Evolutionary conservation across 2,329 filamentous ascomycete genomes (phyloP).

Genomic region (Penicillium janthinellum): DNA sequence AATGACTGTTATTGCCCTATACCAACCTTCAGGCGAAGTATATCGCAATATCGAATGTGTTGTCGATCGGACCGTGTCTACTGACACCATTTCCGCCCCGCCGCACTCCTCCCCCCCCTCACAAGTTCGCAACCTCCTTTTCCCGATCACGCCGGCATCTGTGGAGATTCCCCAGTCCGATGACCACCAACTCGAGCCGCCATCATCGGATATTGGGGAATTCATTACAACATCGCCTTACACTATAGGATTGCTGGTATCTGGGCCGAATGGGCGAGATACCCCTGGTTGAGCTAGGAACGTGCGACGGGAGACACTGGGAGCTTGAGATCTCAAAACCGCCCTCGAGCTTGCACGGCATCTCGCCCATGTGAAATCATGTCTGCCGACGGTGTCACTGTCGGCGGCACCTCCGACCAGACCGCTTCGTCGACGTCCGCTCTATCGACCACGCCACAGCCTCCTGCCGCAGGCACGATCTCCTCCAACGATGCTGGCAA

Average conservation of each 20-base stretch:
- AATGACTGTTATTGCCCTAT: not conserved
- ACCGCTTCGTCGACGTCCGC: constrained; percentile 19
- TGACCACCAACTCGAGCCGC: constrained; percentile 21
- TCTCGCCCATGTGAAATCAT: constrained; percentile 32
- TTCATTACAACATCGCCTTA: not conserved
- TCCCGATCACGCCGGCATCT: constrained; percentile 24
- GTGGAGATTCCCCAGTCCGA: constrained; percentile 26
- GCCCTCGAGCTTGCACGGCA: constrained; percentile 9
- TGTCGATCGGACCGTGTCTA: not conserved
- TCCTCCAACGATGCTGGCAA: constrained; percentile 12
- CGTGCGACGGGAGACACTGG: constrained; percentile 19
- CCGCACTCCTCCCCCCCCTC: constrained; percentile 7
- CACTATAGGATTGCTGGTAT: not conserved
- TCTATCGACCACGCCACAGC: constrained; percentile 14
- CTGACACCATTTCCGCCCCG: not conserved
- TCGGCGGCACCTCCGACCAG: constrained; percentile 31
- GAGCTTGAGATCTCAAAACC: constrained; percentile 12
- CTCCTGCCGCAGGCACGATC: constrained; percentile 10
- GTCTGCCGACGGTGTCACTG: constrained; percentile 32
- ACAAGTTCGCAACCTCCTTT: constrained; percentile 20
- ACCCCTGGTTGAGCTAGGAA: constrained; percentile 14
- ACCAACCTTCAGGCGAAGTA: not conserved
- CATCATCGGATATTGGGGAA: constrained; percentile 11
- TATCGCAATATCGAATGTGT: not conserved
- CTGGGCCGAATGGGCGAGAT: constrained; percentile 23